Base-by-base conservation (phyloP, 202 grass and related monocot species). In the Carex arenaria region DNA sequence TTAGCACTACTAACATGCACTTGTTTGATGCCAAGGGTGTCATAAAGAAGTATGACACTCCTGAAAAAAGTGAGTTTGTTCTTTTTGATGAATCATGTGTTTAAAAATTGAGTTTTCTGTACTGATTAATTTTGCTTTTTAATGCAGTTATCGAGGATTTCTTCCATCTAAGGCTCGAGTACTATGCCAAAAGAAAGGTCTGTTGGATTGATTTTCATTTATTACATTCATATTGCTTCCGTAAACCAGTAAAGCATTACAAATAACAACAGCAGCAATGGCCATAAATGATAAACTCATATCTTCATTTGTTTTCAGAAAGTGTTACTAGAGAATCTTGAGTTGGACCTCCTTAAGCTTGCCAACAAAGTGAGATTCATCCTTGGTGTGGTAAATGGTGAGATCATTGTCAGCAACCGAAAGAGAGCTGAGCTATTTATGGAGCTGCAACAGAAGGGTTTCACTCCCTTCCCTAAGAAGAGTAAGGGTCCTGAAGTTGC, bases 1-100 rank as follows among this genome's bases (percentile, higher is more conserved):
- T 99, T 18, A 85, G 85, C 47, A 99, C 91, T 18, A 84, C 96
- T 61, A 99, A 99, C 71, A 95, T 99, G 96, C 96, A 99, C 76
- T 82, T 99, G 74, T 99, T 99, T 90, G 89, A 92, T 61, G 74
- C 83, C 0, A 68, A 90, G 17, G 89, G 91, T 10, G 90, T 88
- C 82, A 95, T 98, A 17, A 84, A 80, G 51, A 98, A 98, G 80
- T 98, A 93, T 26, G 91, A 95, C 23, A 90, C 45, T 3, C 93
- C 96, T 1, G 96, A 98, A 53, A 81, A 93, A 71, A 89, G 92
- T 97, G 65, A 82, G 87, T 87, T 61, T 85, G 4, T 42, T 15
- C 7, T 49, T 10, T 28, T 22, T 51, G 67, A 40, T 42, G 32
- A 70, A 18, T 1, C 43, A 42, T 20, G 9, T 1, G 1, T 10